Conservation (phyloP, 2,329 filamentous ascomycete species). For the Phoma sp. region DNA sequence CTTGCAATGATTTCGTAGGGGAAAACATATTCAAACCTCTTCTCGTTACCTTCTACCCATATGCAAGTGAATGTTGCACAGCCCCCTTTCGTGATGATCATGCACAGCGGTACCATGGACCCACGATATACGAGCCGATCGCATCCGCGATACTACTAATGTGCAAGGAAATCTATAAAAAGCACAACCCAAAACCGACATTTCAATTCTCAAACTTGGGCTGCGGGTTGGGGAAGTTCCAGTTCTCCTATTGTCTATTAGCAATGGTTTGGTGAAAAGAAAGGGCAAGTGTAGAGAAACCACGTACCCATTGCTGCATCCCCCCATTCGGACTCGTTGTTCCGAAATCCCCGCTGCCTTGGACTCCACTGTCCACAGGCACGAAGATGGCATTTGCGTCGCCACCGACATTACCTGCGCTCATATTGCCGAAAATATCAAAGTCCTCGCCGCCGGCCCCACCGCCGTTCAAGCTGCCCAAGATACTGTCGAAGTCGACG, state of each 20-base stretch:
- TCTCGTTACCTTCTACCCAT: too few relatives aligned
- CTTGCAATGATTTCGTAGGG: too few relatives aligned
- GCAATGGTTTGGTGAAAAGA: not conserved
- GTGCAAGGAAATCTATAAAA: conserved; percentile 11
- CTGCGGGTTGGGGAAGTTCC: conserved; percentile 33
- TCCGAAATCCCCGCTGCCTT: conserved; percentile 25
- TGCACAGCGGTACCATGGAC: conserved; percentile 7
- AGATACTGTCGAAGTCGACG: conserved; percentile 42
- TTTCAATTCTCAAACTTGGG: conserved; percentile 26
- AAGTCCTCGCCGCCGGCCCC: conserved; percentile 8
- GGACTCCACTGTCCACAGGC: conserved; percentile 35
- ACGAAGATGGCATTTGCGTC: conserved; percentile 46
- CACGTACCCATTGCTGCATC: conserved; percentile 41
- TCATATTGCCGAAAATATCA: conserved; percentile 14
- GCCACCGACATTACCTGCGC: conserved; percentile 3
- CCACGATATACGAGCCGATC: not conserved
- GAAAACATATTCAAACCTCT: too few relatives aligned
- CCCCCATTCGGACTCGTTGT: conserved; percentile 35
- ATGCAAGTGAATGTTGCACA: not conserved
- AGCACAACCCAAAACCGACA: not conserved
- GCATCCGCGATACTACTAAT: not conserved
- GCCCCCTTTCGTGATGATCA: not conserved
- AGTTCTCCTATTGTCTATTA: conserved; percentile 29
- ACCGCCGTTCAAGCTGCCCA: conserved; percentile 35
- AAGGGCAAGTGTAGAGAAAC: not conserved